Evolutionary conservation across 2,329 filamentous ascomycete genomes (phyloP).

Genomic region (Botrytis fabae): DNA sequence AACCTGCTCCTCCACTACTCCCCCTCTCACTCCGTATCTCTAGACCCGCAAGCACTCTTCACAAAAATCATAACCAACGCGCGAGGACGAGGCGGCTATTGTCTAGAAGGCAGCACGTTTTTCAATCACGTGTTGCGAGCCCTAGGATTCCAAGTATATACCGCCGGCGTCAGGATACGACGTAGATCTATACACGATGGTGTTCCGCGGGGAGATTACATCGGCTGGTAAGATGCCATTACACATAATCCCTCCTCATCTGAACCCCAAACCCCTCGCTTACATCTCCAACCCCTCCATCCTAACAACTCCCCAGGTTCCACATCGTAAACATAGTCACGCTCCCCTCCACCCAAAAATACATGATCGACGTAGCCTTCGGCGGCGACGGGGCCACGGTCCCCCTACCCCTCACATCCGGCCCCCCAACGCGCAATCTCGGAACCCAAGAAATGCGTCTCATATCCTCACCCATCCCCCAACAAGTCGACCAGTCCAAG

Average conservation of each 20-base stretch:
- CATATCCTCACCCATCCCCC: conserved; percentile 50
- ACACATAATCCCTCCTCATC: background rate
- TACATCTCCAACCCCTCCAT: no score
- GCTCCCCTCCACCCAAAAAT: conserved; percentile 48
- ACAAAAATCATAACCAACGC: conserved; percentile 34
- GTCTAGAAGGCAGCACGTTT: conserved; percentile 58
- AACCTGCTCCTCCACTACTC: conserved; percentile 38
- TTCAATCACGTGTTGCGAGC: conserved; percentile 54
- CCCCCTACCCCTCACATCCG: conserved; percentile 55
- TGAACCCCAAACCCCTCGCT: background rate
- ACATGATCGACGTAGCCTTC: conserved; percentile 63
- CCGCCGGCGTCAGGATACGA: conserved; percentile 47
- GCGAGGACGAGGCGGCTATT: conserved; percentile 56
- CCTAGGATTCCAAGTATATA: conserved; percentile 56
- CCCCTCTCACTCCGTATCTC: conserved; percentile 24
- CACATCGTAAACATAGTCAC: conserved; percentile 64
- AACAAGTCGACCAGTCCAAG: conserved; percentile 45
- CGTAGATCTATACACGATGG: conserved; percentile 28
- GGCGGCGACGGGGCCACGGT: conserved; percentile 60
- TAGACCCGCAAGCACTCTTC: conserved; percentile 35
- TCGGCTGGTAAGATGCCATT: conserved; percentile 32
- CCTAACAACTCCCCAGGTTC: conserved; percentile 40
- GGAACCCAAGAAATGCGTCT: conserved; percentile 58
- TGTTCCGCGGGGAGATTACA: conserved; percentile 33
- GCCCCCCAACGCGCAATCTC: conserved; percentile 43